A percentile compares a stretch with the other conserved stretches of the same genome.
phyloP scores from a whole-genome alignment of 345 rosid genomes.

The Eucalyptus cladocalyx region DNA sequence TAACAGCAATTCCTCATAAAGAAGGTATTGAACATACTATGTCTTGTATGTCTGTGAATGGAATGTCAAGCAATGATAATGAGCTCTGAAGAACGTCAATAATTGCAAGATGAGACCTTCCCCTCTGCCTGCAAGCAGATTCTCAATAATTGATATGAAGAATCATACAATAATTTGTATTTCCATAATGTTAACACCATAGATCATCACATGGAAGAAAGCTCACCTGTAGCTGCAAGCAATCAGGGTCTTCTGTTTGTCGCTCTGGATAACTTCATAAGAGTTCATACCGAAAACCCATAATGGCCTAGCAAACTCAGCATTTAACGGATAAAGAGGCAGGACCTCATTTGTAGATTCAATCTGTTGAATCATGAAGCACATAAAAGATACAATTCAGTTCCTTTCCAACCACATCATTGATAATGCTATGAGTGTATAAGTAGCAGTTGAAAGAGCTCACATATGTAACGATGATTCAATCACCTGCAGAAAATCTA shows the following conservation, averaged over 20 bases:
- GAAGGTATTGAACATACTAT: slow-evolving; percentile 34
- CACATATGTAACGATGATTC: neutral
- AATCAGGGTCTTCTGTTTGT: slow-evolving; percentile 46
- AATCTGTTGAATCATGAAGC: slow-evolving; percentile 23
- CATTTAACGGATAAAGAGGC: slow-evolving; percentile 47
- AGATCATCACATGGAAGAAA: neutral
- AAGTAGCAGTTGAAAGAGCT: neutral
- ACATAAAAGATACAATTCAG: neutral
- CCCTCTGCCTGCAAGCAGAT: slow-evolving; percentile 63
- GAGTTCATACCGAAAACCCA: slow-evolving; percentile 85
- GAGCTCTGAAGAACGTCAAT: slow-evolving; percentile 55
- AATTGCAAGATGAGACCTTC: slow-evolving; percentile 77
- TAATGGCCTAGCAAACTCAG: slow-evolving; percentile 80
- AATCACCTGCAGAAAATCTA: neutral
- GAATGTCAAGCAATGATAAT: slow-evolving; percentile 65
- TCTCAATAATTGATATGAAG: neutral
- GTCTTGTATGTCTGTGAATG: slow-evolving; percentile 74
- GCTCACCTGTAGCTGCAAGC: slow-evolving; percentile 79
- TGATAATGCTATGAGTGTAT: neutral
- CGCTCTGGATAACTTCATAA: slow-evolving; percentile 52
- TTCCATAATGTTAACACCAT: neutral
- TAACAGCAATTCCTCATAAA: neutral
- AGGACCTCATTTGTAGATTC: slow-evolving; percentile 56
- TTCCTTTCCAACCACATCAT: neutral
- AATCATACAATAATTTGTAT: neutral